Base-by-base conservation (phyloP, 352 stramenopile species). In the Phytophthora capsici region DNA sequence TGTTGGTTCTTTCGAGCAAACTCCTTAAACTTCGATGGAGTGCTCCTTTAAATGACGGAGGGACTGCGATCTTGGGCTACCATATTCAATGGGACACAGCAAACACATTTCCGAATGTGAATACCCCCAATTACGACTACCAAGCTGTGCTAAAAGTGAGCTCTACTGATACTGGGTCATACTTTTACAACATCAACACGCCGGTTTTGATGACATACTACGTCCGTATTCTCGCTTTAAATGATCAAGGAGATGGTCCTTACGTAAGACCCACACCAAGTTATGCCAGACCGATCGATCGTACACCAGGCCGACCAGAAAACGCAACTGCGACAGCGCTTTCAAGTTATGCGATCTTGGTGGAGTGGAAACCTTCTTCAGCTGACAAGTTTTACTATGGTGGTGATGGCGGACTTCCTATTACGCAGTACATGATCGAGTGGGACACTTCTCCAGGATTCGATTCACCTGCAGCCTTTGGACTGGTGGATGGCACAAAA, bases 351-450 rank as follows among this genome's bases (percentile, higher is more conserved):
- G 91, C 94, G 30, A 91, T 99, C 19, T 73, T 97, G 6, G 88
- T 99, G 2, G 76, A 87, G 40, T 99, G 96, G 96, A 68, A 88
- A 13, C 58, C 83, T 40, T 96, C 96, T 23, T 91, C 89, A 13
- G 71, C 75, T 5, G 73, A 94, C 25, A 88, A 95, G 49, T 71
- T 80, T 5, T 90, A 89, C 25, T 99, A 95, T 66, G 92, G 94
- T 6, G 95, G 95, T 4, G 79, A 98, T 64, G 96, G 95, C 3
- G 97, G 96, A 4, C 78, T 95, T 20, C 75, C 90, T 6, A 97
- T 99, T 41, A 96, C 94, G 22, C 85, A 98, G 54, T 99, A 99
- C 72, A 89, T 98, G 70, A 75, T 99, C 19, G 96, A 99, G 61
- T 99, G 97, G 97, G 93, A 98, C 49, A 84, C 57, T 38, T 94